Base-by-base conservation (phyloP, 75 land plant species). In the Sequoiadendron giganteum region DNA sequence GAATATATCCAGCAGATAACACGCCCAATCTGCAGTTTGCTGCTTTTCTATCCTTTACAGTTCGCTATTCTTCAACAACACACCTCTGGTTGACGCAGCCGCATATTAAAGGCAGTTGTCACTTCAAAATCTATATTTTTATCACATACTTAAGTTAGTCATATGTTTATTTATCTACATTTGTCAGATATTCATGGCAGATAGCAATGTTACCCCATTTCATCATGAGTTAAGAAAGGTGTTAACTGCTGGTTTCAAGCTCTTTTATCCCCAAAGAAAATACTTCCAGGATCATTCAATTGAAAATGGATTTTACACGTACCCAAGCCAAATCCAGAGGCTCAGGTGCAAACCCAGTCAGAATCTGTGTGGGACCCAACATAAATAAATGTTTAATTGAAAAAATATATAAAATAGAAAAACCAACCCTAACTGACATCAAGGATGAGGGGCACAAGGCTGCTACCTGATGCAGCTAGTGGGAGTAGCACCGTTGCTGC, bases 211-310 rank as follows among this genome's bases (percentile, higher is more conserved):
- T 90, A 95, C 96, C 87, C 91, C 86, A 90, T 93, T 40, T 93
- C 95, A 86, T 92, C 87, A 10, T 79, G 86, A 61, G 94, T 56
- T 85, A 97, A 32, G 75, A 97, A 93, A 36, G 94, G 87, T 25
- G 97, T 97, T 16, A 91, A 86, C 43, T 93, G 90, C 86, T 95
- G 96, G 21, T 39, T 83, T 10, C 92, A 58, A n/a, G 75, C 70
- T 85, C 97, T 95, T 80, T 90, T 88, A 70, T 95, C 97, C 52
- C 98, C 98, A 89, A 95, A 97, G 55, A 93, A 90, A 19, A 97
- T 91, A 72, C 95, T 92, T 48, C 98, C 98, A 81, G 95, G 89
- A 87, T 86, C 93, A 90, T 94, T 93, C 34, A 91, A 90, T 76
- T 84, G 83, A 89, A 97, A 97, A 77, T 28, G n/a, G n/a, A n/a